Base-by-base conservation (phyloP, 495 filamentous ascomycete species). In the Penicillium chermesinum region DNA sequence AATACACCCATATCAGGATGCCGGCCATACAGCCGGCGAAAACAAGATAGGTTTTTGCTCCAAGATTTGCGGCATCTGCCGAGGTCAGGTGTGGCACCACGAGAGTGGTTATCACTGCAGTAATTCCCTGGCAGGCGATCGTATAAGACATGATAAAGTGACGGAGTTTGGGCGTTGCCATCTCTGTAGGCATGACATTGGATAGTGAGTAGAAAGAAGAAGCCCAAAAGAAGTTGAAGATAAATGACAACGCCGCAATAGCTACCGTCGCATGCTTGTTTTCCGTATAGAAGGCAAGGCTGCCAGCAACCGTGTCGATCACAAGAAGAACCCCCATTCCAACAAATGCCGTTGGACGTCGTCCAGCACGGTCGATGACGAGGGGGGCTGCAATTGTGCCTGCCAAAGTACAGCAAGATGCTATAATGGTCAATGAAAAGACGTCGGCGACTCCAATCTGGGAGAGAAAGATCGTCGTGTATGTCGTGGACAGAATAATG, bases 1-100 rank as follows among this genome's bases (percentile, higher is more conserved):
- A 85, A 64, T 78, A 88, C 0, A 74, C 73, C 68, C 82, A 87
- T 22, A 85, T 51, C 25, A 86, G 75, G 52, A 78, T 83, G 38
- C 77, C 56, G 49, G 51, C 59, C 67, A 69, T 69, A 21, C 64
- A 69, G 1, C 65, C 67, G 0, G 64, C 65, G 43, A 69, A 71
- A 17, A 71, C 40, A 12, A 69, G 55, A 50, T 67, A 67, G 1
- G 66, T 65, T 48, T 67, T 71, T 2, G 67, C 64, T 1, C 67
- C 65, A 30, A 71, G 56, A 32, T 60, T 58, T 9, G 64, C 67
- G 7, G 67, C 65, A 57, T 71, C 67, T 1, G 61, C 61, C 10
- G 67, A 61, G 9, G 67, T 71, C 41, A 71, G 34, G 42, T 53
- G 64, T 7, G 64, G 66, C 8, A 69, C 64, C 1, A 54, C 66